Evolutionary conservation across 768 basidiomycete species (phyloP), one percentile per base, ranked within the genome.

Genomic region (Psilocybe cubensis): DNA sequence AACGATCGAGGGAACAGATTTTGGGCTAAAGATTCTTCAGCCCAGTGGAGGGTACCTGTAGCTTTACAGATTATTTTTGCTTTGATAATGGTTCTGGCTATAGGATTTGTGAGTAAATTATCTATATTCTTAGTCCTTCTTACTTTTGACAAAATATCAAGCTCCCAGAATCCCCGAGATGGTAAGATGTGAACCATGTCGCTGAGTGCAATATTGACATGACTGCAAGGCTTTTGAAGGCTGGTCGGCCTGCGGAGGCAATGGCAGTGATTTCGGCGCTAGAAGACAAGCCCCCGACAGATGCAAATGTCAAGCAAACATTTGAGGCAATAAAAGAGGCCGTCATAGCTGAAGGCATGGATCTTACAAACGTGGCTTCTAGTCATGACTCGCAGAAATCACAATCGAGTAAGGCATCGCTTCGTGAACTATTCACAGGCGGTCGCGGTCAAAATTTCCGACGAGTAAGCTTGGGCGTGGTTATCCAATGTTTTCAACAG

Each of bases 401-500:
- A 21, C 25, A 56, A 45, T 44, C 59, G 40, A 57, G 47, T 12
- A 70, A 70, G 23, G 74, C 75, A n/a, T 68, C 78, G 9, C 68
- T 88, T 0, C 69, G 71, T n/a, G 83, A 85, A 54, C 69, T 88
- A 6, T 81, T 86, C 61, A 80, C 78, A 1, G 72, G 78, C 23
- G 85, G 86, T 0, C 81, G 79, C 24, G 72, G 71, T 20, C 87
- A 88, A 66, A 86, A 88, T 69, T 83, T 87, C 70, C 73, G 85
- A 41, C 74, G 87, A 41, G 81, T 82, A 14, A 67, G 76, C 44
- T 66, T 87, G 44, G 88, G 82, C 2, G 73, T 87, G 20, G 70
- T 80, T 45, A 80, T 81, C 45, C 87, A 88, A 63, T 83, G 83
- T 65, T 87, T 87, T 74, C 85, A 88, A 67, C 87, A 88, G 68